A percentile compares a stretch with the other conserved stretches of the same genome.
phyloP scores from a whole-genome alignment of 192 early-diverging fungal genomes.

The Haplosporangium gracile region DNA sequence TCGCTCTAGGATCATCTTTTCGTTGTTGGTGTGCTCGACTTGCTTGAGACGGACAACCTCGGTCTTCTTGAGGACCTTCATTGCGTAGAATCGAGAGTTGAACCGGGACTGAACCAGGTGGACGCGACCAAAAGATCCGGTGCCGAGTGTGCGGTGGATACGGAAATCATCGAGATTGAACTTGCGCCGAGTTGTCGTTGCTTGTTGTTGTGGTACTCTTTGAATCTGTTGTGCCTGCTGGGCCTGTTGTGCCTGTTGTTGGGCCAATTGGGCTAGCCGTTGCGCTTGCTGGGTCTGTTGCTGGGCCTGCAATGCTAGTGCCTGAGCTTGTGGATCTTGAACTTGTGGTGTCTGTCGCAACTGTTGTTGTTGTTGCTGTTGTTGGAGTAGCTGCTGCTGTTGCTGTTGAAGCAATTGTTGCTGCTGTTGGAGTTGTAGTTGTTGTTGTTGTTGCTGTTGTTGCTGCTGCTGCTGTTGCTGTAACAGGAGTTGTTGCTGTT shows the following conservation, averaged over 20 bases:
- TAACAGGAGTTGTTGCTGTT: slow-evolving; percentile 16
- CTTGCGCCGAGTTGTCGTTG: slow-evolving; percentile 40
- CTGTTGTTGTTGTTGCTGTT: slow-evolving; percentile 7
- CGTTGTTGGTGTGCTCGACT: slow-evolving; percentile 97
- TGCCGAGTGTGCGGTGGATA: slow-evolving; percentile 90
- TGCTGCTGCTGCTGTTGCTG: slow-evolving; percentile 8
- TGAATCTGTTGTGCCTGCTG: slow-evolving; percentile 22
- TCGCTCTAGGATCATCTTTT: slow-evolving; percentile 88
- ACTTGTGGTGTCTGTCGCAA: neutral
- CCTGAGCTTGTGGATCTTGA: slow-evolving; percentile 13
- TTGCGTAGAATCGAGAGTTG: slow-evolving; percentile 89
- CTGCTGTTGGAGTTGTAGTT: neutral
- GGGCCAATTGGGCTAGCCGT: slow-evolving; percentile 19
- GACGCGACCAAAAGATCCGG: slow-evolving; percentile 96
- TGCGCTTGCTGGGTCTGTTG: slow-evolving; percentile 11
- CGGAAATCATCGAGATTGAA: slow-evolving; percentile 79
- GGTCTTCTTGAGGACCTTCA: slow-evolving; percentile 94
- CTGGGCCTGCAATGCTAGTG: slow-evolving; percentile 12
- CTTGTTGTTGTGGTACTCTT: slow-evolving; percentile 15
- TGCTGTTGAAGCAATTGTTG: neutral
- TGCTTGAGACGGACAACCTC: slow-evolving; percentile 94
- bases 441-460: slow-evolving; percentile 14
- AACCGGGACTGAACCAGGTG: slow-evolving; percentile 84
- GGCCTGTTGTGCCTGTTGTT: slow-evolving; percentile 29
- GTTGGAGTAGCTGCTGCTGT: slow-evolving; percentile 22